Evolutionary conservation across 805 yeast genomes (phyloP), one percentile per base, ranked within the genome.

Genomic region (Saturnispora diversa): DNA sequence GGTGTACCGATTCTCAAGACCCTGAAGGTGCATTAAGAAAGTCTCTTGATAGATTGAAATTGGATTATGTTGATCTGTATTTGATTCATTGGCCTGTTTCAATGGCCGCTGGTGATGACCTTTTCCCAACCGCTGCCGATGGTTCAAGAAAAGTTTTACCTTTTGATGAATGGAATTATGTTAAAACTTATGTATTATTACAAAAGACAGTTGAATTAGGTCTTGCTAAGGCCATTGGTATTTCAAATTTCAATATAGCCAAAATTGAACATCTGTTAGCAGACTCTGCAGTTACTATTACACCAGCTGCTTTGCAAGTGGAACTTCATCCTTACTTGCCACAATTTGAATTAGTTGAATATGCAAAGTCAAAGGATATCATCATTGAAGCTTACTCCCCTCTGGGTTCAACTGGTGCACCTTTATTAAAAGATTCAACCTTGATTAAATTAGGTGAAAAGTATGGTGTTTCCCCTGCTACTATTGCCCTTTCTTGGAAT

Each of bases 361-460:
- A 55, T 58, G 69, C 77, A 54, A 62, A 66, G 39, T 55, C 62
- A 22, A 66, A 82, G 48, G 72, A 66, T 47, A 79, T 80, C 47
- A 59, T 66, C 23, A 60, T 80, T 35, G 83, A 81, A 58, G 94
- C 92, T 9, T 85, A 83, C 63, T 78, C 86, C 25, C 94, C 94
- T 22, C 65, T 84, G 50, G 90, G 87, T 11, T 70, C 81, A 17
- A 62, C 65, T 6, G 71, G 70, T 44, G 72, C 80, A 16, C 80
- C 82, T 8, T 45, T 75, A 7, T 59, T 76, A 46, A 56, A 61
- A 25, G 68, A 76, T 47, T 64, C 62, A 24, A 58, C 63, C 5
- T 52, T 80, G 23, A 44, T 52, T 2, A 60, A 61, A 9, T 52
- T 78, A 40, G 77, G 78, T 12, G 55, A 68, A 34, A 72, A 68